Conservation (phyloP, 495 filamentous ascomycete genomes). For the Penicillium fimorum region DNA sequence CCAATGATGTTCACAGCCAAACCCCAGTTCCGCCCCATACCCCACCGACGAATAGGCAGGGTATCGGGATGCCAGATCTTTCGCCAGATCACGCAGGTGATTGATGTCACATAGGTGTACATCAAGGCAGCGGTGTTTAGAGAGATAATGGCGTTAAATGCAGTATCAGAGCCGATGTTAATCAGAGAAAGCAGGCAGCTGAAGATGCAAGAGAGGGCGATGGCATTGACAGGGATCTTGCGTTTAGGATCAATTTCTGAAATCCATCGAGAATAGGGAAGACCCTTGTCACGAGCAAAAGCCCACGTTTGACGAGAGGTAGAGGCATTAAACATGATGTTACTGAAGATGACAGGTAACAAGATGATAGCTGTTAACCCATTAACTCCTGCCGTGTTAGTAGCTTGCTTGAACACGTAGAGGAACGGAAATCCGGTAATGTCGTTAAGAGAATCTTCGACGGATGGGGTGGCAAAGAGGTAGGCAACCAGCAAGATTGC, state of each 20-base stretch:
- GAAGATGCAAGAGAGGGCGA: not conserved
- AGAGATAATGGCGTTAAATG: not conserved
- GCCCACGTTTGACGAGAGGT: not conserved
- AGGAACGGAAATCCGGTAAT: not conserved
- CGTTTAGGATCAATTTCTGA: not conserved
- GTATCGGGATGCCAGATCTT: not conserved
- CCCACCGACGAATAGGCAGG: not conserved
- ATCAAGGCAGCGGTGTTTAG: not conserved
- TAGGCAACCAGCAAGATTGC: not conserved
- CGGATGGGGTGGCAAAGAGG: not conserved
- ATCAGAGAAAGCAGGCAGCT: not conserved
- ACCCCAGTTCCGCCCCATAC: not conserved
- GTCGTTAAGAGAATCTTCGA: not conserved
- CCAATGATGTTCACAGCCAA: not conserved
- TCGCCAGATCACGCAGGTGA: not conserved
- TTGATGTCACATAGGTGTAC: not conserved
- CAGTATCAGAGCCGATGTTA: not conserved
- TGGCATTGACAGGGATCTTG: not conserved
- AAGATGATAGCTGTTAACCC: not conserved
- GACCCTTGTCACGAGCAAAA: not conserved
- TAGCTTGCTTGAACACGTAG: not conserved
- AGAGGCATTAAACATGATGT: not conserved
- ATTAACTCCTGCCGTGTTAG: not conserved
- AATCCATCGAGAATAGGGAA: not conserved
- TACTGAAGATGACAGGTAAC: not conserved